A percentile compares a stretch with the other conserved stretches of the same genome.
phyloP scores from a whole-genome alignment of 1,139 yeast genomes.

The Geotrichum europaeum region DNA sequence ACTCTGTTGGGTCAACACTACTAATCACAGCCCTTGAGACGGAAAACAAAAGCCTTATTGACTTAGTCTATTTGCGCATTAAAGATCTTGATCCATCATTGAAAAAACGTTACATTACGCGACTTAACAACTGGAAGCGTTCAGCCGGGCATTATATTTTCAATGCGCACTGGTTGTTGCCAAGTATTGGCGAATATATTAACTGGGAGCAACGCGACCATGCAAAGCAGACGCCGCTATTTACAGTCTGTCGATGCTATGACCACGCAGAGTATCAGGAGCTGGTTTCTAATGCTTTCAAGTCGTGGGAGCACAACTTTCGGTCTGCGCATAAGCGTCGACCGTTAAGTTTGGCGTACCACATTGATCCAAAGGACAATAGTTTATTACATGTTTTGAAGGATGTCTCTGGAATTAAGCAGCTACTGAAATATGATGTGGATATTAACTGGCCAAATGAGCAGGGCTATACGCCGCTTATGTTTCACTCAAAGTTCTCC shows the following conservation, averaged over 20 bases:
- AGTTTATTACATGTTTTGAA: slow-evolving; percentile 66
- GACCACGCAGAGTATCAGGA: slow-evolving; percentile 61
- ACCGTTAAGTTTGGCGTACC: slow-evolving; percentile 41
- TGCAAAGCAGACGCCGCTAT: slow-evolving; percentile 73
- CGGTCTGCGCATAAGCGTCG: slow-evolving; percentile 19
- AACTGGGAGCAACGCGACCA: slow-evolving; percentile 69
- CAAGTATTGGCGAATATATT: slow-evolving; percentile 49
- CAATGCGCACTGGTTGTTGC: slow-evolving; percentile 50
- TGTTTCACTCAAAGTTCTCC: slow-evolving; percentile 65
- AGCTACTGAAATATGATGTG: slow-evolving; percentile 40
- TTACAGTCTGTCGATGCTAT: slow-evolving; percentile 70
- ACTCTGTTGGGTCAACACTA: slow-evolving; percentile 49
- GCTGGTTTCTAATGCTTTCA: slow-evolving; percentile 46
- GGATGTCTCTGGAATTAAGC: slow-evolving; percentile 37
- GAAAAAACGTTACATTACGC: slow-evolving; percentile 45
- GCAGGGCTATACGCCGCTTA: slow-evolving; percentile 61
- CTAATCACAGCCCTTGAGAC: slow-evolving; percentile 55
- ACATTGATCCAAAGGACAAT: slow-evolving; percentile 68
- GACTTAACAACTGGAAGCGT: slow-evolving; percentile 47
- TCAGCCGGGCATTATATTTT: slow-evolving; percentile 71
- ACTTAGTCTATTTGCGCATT: slow-evolving; percentile 36
- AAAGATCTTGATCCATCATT: slow-evolving; percentile 40
- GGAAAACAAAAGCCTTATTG: slow-evolving; percentile 46
- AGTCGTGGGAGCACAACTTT: slow-evolving; percentile 29
- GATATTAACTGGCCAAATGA: slow-evolving; percentile 61